Conservation (phyloP, 2,329 filamentous ascomycete species). For the Pleurostoma richardsiae region DNA sequence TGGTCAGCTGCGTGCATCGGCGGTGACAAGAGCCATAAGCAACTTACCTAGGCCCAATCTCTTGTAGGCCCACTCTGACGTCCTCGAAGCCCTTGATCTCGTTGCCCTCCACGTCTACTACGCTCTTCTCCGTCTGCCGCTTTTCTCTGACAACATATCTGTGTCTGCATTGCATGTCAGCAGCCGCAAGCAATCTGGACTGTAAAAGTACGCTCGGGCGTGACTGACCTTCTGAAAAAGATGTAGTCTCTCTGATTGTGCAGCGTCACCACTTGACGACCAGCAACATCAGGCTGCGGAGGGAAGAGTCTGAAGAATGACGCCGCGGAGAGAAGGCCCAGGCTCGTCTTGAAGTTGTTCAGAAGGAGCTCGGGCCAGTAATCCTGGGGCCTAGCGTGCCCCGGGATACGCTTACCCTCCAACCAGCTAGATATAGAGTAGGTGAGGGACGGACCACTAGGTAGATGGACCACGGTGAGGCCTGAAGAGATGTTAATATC, state of each 20-base stretch:
- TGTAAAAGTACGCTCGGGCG: no score
- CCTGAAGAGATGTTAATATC: no score
- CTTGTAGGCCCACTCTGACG: conserved; percentile 82
- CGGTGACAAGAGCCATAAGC: no score
- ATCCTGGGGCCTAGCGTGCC: conserved; percentile 82
- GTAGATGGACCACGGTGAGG: conserved; percentile 25
- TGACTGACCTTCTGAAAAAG: conserved; percentile 63
- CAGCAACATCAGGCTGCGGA: conserved; percentile 73
- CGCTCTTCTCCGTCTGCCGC: conserved; percentile 77
- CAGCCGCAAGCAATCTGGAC: no score
- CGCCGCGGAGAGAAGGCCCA: conserved; percentile 82
- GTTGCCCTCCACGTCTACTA: conserved; percentile 76
- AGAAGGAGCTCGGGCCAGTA: conserved; percentile 88
- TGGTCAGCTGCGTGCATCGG: no score
- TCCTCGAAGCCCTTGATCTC: conserved; percentile 79
- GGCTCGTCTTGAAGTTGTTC: conserved; percentile 91
- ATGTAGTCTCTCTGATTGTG: conserved; percentile 97
- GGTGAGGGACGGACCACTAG: conserved; percentile 84
- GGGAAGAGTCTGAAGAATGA: conserved; percentile 80
- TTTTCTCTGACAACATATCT: conserved; percentile 93
- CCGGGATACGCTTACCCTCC: conserved; percentile 79
- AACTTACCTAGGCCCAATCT: conserved; percentile 61
- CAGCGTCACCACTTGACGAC: conserved; percentile 83
- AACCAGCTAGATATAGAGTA: conserved; percentile 90
- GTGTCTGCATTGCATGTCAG: conserved; percentile 36